Percentiles rank a stretch among this genome's conserved stretches.
phyloP scores from a whole-genome alignment of 2,329 filamentous ascomycete species.

The Escovopsis sp. region DNA sequence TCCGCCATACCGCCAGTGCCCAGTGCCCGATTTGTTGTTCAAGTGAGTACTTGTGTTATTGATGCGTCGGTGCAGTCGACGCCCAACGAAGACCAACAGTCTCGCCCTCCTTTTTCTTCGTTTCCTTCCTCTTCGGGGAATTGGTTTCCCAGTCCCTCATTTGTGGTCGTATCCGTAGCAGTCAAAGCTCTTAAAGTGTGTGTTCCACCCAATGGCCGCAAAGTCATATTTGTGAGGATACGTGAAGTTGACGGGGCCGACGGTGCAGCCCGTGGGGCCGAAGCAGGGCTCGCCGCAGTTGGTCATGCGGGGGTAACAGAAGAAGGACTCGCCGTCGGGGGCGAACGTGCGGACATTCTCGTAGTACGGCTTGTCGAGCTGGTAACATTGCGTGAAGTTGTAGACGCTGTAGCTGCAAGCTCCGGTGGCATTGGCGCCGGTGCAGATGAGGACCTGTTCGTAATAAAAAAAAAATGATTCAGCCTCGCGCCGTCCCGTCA shows the following conservation, averaged over 20 bases:
- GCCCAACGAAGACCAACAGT: too few species aligned
- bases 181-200: constrained; percentile 21
- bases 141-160: too few species aligned
- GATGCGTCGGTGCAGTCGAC: too few species aligned
- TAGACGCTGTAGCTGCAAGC: constrained; percentile 29
- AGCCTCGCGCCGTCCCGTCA: too few species aligned
- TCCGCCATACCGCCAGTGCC: too few species aligned
- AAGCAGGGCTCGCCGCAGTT: constrained; percentile 30
- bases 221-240: constrained; percentile 34
- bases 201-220: constrained; percentile 29
- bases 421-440: constrained; percentile 34
- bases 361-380: constrained; percentile 26
- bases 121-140: too few species aligned
- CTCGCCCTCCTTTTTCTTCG: not conserved
- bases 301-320: constrained; percentile 30
- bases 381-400: constrained; percentile 28
- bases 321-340: constrained; percentile 33
- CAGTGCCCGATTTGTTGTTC: too few species aligned
- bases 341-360: constrained; percentile 34
- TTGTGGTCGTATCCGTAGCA: constrained; percentile 8
- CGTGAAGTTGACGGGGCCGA: constrained; percentile 31
- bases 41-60: too few species aligned
- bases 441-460: constrained; percentile 33
- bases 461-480: not conserved
- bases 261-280: constrained; percentile 37